Evolutionary conservation across 2,329 filamentous ascomycete species (phyloP).

Genomic region (Colletotrichum australisinense): DNA sequence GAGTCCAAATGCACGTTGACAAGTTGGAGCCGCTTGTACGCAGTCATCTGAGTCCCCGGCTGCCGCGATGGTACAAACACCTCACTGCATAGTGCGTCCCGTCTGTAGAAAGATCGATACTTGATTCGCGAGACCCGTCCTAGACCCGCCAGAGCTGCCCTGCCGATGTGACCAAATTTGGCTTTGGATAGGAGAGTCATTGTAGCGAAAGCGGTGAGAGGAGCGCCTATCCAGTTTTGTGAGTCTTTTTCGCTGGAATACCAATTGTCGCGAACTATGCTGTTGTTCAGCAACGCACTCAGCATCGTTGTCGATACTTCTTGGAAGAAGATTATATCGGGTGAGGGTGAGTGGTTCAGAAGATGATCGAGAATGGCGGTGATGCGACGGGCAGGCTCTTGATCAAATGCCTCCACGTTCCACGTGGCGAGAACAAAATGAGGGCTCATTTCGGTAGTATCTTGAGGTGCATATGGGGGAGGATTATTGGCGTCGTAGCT

Average conservation of each 20-base stretch:
- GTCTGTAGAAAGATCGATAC: conserved; percentile 44
- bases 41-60: conserved; percentile 6
- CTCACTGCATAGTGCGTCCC: conserved; percentile 51
- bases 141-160: conserved; percentile 21
- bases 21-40: conserved; percentile 40
- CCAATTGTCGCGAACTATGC: conserved; percentile 43
- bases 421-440: conserved; percentile 19
- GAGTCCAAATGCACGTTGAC: conserved; percentile 54
- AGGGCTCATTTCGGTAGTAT: background rate
- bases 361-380: conserved; percentile 43
- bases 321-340: conserved; percentile 47
- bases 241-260: conserved; percentile 45
- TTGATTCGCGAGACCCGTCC: conserved; percentile 47
- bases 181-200: conserved; percentile 44
- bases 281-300: conserved; percentile 38
- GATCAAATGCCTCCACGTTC: conserved; percentile 9
- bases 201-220: conserved; percentile 39
- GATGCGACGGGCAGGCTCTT: conserved; percentile 37
- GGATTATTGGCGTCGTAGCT: background rate
- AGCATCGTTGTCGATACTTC: conserved; percentile 45
- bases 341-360: conserved; percentile 36
- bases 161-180: conserved; percentile 35
- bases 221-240: conserved; percentile 35
- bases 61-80: conserved; percentile 37
- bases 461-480: background rate